A percentile compares a stretch with the other conserved stretches of the same genome.
phyloP scores from a whole-genome alignment of 2,329 filamentous ascomycete genomes.

The Phialophora tarda region DNA sequence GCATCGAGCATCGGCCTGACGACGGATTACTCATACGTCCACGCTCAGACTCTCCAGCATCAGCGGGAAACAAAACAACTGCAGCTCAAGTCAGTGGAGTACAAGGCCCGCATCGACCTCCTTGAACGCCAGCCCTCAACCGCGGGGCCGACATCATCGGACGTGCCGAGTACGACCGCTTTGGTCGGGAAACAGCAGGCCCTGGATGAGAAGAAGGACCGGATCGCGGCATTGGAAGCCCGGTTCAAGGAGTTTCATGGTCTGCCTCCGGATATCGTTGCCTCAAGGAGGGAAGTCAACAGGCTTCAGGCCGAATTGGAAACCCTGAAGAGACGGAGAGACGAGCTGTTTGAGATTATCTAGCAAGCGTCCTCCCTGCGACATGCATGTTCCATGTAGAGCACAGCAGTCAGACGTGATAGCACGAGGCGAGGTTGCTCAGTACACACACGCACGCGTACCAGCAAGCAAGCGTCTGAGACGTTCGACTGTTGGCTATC shows the following conservation, averaged over 20 bases:
- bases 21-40: constrained; percentile 53
- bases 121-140: constrained; percentile 43
- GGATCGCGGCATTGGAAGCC: constrained; percentile 62
- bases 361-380: neutral
- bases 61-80: constrained; percentile 73
- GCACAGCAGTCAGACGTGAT: neutral
- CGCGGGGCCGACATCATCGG: neutral
- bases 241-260: constrained; percentile 71
- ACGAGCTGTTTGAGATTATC: constrained; percentile 73
- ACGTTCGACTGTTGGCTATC: neutral
- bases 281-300: constrained; percentile 73
- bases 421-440: neutral
- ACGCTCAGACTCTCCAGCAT: constrained; percentile 74
- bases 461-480: neutral
- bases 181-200: constrained; percentile 15
- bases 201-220: constrained; percentile 54
- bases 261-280: constrained; percentile 71
- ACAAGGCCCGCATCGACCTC: constrained; percentile 60
- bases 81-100: constrained; percentile 69
- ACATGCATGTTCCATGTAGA: neutral
- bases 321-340: constrained; percentile 66
- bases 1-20: constrained; percentile 52
- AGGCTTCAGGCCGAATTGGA: constrained; percentile 68
- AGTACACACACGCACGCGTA: neutral
- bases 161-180: constrained; percentile 2